phyloP scores from a whole-genome alignment of 805 yeast species.

The Pichia cabralensis region DNA sequence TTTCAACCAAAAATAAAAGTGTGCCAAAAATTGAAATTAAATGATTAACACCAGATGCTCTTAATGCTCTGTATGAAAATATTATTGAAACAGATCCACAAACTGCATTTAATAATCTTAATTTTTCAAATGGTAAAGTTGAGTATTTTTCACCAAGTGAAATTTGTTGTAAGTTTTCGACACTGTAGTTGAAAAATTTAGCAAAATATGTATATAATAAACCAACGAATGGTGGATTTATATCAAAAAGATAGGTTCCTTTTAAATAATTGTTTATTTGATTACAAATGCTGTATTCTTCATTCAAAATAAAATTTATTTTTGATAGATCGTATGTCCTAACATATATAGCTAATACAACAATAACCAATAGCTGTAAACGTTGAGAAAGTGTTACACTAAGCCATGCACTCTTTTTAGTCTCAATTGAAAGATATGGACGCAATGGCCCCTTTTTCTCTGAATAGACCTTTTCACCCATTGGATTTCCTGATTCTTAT shows the following conservation, averaged over 20 bases:
- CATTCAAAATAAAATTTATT: no score
- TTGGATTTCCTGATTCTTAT: no score
- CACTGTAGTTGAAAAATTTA: constrained; percentile 41
- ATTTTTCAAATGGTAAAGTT: constrained; percentile 47
- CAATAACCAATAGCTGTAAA: no score
- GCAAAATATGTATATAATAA: constrained; percentile 60
- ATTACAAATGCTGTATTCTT: no score
- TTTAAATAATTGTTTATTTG: constrained; percentile 63
- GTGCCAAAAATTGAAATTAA: constrained; percentile 41
- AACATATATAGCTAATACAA: constrained; percentile 35
- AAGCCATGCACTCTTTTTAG: no score
- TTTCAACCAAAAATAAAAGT: constrained; percentile 47
- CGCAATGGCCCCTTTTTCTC: no score
- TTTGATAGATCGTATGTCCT: no score
- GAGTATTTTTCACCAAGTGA: neutral
- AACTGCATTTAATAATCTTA: constrained; percentile 46
- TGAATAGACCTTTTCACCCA: no score
- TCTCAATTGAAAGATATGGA: no score
- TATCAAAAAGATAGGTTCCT: constrained; percentile 61
- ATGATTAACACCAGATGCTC: constrained; percentile 45
- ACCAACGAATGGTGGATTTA: constrained; percentile 73
- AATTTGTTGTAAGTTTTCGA: constrained; percentile 18
- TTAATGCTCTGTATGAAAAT: constrained; percentile 44
- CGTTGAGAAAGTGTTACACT: no score
- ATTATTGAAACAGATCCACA: constrained; percentile 45